phyloP scores from a whole-genome alignment of 345 rosid species.

The Boechera divaricarpa region DNA sequence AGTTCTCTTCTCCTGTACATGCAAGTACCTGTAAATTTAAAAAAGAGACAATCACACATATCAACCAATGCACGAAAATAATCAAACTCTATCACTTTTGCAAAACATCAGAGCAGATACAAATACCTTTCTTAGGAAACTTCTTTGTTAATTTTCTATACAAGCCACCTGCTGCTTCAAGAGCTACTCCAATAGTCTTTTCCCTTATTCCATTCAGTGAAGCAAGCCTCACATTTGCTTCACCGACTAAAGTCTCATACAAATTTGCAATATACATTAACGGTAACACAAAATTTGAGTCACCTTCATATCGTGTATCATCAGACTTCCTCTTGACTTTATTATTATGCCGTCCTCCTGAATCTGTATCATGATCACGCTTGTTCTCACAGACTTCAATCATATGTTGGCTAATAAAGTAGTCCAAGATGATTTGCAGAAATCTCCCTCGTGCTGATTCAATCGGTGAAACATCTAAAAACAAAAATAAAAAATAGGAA shows the following conservation, averaged over 20 bases:
- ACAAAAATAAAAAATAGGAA: not conserved
- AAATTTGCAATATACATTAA: conserved; percentile 93
- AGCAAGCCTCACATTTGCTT: conserved; percentile 77
- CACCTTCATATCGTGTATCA: conserved; percentile 82
- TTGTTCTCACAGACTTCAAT: conserved; percentile 63
- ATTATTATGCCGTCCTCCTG: conserved; percentile 55
- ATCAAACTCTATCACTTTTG: not conserved
- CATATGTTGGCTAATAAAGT: conserved; percentile 70
- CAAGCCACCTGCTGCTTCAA: conserved; percentile 97
- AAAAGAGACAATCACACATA: not conserved
- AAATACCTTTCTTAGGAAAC: conserved; percentile 87
- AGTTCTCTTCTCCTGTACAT: conserved; percentile 89
- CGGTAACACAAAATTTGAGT: conserved; percentile 72
- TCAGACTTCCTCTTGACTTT: conserved; percentile 71
- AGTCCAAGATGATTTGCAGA: conserved; percentile 74
- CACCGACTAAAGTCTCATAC: conserved; percentile 78
- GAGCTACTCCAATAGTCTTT: conserved; percentile 85
- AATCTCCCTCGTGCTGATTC: conserved; percentile 85
- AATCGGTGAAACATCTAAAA: conserved; percentile 79
- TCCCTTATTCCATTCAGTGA: conserved; percentile 79
- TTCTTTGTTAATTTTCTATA: conserved; percentile 82
- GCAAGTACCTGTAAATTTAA: conserved; percentile 58
- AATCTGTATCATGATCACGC: conserved; percentile 52
- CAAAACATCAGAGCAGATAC: not conserved
- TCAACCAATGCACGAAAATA: not conserved